Evolutionary conservation across 2,329 filamentous ascomycete species (phyloP).

Genomic region (Arthrinium phaeospermum): DNA sequence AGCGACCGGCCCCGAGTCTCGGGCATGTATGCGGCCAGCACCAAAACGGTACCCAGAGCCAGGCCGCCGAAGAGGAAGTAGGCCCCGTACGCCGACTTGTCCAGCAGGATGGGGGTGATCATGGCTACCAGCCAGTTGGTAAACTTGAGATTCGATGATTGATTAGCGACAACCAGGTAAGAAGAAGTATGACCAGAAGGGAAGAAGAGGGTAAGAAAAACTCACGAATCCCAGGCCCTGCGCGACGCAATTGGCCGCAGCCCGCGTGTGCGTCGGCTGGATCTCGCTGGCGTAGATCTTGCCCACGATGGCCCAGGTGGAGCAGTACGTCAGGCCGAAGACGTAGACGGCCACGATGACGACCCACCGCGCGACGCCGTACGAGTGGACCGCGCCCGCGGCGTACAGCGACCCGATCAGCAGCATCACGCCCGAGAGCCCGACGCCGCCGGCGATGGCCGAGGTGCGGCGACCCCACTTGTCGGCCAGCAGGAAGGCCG

Average conservation of each 20-base stretch:
- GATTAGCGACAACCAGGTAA: background rate
- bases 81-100: slow-evolving; percentile 46
- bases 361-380: slow-evolving; percentile 52
- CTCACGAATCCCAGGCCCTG: slow-evolving; percentile 41
- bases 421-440: slow-evolving; percentile 56
- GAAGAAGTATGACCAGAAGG: no score
- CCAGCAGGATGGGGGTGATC: slow-evolving; percentile 21
- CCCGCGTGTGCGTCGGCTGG: slow-evolving; percentile 59
- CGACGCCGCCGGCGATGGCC: slow-evolving; percentile 58
- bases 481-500: slow-evolving; percentile 61
- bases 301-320: slow-evolving; percentile 59
- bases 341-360: slow-evolving; percentile 57
- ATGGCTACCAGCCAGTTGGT: slow-evolving; percentile 52
- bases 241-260: slow-evolving; percentile 58
- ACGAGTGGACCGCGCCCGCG: slow-evolving; percentile 45
- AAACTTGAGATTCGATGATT: slow-evolving; percentile 29
- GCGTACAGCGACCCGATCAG: slow-evolving; percentile 61
- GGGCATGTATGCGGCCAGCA: slow-evolving; percentile 52
- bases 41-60: slow-evolving; percentile 43
- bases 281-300: slow-evolving; percentile 65
- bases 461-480: slow-evolving; percentile 61
- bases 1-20: slow-evolving; percentile 55
- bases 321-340: slow-evolving; percentile 52
- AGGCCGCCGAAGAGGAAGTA: slow-evolving; percentile 54
- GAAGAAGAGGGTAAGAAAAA: background rate